A percentile compares a stretch with the other conserved stretches of the same genome.
Conservation (phyloP, 2,329 filamentous ascomycete species). For the Colletotrichum aenigma region DNA sequence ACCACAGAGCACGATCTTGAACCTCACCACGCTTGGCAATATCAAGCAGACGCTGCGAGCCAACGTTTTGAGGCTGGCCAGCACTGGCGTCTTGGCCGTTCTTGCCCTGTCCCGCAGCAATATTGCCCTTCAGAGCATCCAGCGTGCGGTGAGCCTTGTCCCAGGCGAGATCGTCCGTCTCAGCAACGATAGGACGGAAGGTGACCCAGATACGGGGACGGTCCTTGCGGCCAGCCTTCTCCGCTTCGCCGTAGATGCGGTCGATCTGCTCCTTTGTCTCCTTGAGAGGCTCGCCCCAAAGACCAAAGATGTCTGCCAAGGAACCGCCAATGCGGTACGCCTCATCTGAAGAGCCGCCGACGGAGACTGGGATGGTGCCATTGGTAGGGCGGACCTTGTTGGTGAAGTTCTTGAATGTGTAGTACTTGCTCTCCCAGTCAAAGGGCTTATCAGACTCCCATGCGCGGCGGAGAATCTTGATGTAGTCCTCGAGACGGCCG, state of each 20-base stretch:
- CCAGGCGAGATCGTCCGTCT: conserved; percentile 68
- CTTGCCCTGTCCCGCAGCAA: conserved; percentile 36
- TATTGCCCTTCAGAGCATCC: conserved; percentile 51
- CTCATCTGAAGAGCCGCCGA: conserved; percentile 62
- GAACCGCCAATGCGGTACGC: conserved; percentile 64
- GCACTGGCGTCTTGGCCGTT: conserved; percentile 25
- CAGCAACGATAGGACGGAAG: conserved; percentile 64
- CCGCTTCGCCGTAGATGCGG: conserved; percentile 61
- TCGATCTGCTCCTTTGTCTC: conserved; percentile 68
- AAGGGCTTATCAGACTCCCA: conserved; percentile 63
- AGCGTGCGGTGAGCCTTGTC: conserved; percentile 62
- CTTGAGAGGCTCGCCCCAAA: conserved; percentile 68
- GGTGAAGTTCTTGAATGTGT: conserved; percentile 62
- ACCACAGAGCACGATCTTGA: conserved; percentile 67
- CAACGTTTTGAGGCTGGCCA: conserved; percentile 58
- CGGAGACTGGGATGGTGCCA: conserved; percentile 60
- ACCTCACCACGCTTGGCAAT: conserved; percentile 61
- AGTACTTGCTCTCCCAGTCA: conserved; percentile 66
- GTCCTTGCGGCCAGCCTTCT: conserved; percentile 59
- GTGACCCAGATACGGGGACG: conserved; percentile 67
- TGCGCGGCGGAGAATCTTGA: conserved; percentile 62
- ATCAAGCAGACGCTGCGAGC: conserved; percentile 61
- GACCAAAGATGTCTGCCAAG: conserved; percentile 65
- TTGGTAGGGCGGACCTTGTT: conserved; percentile 58
- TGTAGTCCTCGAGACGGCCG: conserved; percentile 63